Evolutionary conservation across 257 asterid genomes (phyloP).

Genomic region (Solanum medicagineum): DNA sequence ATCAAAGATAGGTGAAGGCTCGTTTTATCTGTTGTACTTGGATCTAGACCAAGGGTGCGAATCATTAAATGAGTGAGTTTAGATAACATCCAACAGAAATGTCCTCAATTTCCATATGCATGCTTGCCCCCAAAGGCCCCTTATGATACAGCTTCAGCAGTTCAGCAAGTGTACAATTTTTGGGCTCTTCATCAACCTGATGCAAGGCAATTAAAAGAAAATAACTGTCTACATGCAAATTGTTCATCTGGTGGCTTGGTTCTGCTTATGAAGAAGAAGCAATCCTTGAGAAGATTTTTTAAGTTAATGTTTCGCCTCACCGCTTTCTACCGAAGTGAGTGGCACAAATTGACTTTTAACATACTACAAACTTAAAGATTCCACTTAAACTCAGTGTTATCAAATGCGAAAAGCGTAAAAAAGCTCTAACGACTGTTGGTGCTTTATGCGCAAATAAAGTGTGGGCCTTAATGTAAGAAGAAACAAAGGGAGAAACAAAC

Average conservation of each 20-base stretch:
- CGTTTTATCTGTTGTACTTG: neutral
- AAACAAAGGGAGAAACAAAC: no score
- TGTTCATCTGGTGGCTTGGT: neutral
- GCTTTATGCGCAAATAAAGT: no score
- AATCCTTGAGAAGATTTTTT: neutral
- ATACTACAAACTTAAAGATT: neutral
- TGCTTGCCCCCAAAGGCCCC: neutral
- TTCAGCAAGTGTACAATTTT: neutral
- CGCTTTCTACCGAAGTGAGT: neutral
- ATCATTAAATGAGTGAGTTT: neutral
- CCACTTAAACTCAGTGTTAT: neutral
- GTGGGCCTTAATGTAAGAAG: no score
- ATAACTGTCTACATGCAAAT: neutral
- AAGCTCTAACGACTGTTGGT: no score
- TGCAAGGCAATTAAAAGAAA: neutral
- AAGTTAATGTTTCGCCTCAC: neutral
- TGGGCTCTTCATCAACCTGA: neutral
- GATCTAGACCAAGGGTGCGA: neutral
- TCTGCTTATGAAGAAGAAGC: neutral
- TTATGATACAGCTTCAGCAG: neutral
- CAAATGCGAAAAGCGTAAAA: no score
- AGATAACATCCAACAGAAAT: neutral
- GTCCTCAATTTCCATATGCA: neutral
- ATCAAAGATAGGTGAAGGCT: neutral
- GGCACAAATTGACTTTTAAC: neutral